phyloP scores from a whole-genome alignment of 1,284 basidiomycete genomes.

The Trichosporon inkin region DNA sequence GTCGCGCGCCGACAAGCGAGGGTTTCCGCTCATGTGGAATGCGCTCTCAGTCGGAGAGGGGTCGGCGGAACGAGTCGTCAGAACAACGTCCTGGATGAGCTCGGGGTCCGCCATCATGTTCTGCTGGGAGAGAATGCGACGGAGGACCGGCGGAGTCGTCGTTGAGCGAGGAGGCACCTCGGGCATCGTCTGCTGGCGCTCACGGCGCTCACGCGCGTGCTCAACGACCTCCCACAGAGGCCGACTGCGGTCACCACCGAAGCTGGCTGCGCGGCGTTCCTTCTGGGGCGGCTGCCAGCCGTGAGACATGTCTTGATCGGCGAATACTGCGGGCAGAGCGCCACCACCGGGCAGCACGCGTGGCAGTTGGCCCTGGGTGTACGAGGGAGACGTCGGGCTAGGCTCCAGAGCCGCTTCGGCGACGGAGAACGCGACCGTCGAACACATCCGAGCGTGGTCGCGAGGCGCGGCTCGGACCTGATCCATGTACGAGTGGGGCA shows the following conservation, averaged over 20 bases:
- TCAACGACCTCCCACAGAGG: constrained; percentile 43
- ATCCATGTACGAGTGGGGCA: constrained; percentile 5
- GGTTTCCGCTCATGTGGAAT: constrained; percentile 33
- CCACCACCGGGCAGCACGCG: neutral
- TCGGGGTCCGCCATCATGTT: constrained; percentile 14
- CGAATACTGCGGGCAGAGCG: neutral
- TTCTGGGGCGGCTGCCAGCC: constrained; percentile 2
- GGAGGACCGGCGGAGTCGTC: constrained; percentile 30
- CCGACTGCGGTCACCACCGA: constrained; percentile 19
- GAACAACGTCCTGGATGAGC: constrained; percentile 18
- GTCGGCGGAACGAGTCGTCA: constrained; percentile 38
- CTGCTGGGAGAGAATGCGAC: constrained; percentile 18
- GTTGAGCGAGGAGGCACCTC: constrained; percentile 20
- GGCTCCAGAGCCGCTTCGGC: constrained; percentile 45
- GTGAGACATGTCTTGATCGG: constrained; percentile 1
- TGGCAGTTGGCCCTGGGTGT: constrained; percentile 13
- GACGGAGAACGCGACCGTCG: constrained; percentile 38
- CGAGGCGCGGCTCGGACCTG: neutral
- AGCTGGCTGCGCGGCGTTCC: constrained; percentile 15
- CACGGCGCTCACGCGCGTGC: constrained; percentile 36
- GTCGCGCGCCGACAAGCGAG: constrained; percentile 36
- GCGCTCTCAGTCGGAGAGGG: constrained; percentile 35
- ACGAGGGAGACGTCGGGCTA: constrained; percentile 42
- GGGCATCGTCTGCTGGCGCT: constrained; percentile 23
- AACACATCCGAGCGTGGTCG: constrained; percentile 1